Conservation (phyloP, 176 grass and related monocot species). For the Saccharum officinarum region DNA sequence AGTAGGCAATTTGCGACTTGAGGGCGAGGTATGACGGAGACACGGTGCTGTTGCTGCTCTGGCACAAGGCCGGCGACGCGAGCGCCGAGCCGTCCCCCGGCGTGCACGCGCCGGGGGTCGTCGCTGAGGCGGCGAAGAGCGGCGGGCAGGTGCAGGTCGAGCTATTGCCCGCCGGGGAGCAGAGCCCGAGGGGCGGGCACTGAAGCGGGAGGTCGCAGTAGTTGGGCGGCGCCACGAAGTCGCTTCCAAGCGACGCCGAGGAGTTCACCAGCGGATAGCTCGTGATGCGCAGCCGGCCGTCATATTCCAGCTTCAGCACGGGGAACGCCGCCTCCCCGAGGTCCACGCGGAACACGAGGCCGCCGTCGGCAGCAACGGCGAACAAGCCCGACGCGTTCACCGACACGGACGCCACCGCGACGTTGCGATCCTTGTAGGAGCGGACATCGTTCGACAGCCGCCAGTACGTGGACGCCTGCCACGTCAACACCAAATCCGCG, state of each 20-base stretch:
- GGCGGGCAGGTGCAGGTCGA: constrained; percentile 68
- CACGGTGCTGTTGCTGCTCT: neutral
- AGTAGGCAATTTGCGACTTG: constrained; percentile 46
- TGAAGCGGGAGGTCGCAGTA: constrained; percentile 65
- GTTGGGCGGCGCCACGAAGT: constrained; percentile 56
- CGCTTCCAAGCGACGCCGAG: constrained; percentile 28
- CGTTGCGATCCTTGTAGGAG: constrained; percentile 50
- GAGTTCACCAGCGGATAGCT: constrained; percentile 67
- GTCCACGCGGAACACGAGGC: constrained; percentile 37
- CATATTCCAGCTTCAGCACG: constrained; percentile 46
- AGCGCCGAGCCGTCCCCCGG: constrained; percentile 67
- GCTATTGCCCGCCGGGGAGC: constrained; percentile 34
- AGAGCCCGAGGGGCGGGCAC: constrained; percentile 62
- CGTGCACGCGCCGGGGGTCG: constrained; percentile 31
- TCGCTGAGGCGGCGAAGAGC: constrained; percentile 35
- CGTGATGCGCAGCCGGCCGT: constrained; percentile 54
- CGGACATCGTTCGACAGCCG: constrained; percentile 60
- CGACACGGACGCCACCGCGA: constrained; percentile 48
- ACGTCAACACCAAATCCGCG: constrained; percentile 47
- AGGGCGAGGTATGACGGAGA: constrained; percentile 52
- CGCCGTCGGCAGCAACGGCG: constrained; percentile 33
- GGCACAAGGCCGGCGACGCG: constrained; percentile 46
- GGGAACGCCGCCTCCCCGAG: constrained; percentile 50
- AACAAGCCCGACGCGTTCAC: constrained; percentile 63
- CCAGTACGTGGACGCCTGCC: constrained; percentile 72